Evolutionary conservation across 192 early-diverging fungal species (phyloP), one percentile per base, ranked within the genome.

Genomic region (Coemansia sp.): DNA sequence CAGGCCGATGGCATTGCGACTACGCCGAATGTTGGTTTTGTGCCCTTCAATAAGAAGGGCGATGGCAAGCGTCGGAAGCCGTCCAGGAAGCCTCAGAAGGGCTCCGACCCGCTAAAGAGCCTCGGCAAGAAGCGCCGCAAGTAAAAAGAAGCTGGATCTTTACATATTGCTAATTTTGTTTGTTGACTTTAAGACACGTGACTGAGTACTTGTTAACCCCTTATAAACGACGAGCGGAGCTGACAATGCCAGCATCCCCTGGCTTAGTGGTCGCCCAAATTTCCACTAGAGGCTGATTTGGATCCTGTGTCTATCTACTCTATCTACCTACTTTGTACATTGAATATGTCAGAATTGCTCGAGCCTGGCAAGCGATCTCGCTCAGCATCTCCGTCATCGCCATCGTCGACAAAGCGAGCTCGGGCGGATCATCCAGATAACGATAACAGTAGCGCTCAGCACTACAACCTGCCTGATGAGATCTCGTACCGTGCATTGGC

Each of bases 1-100:
- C 69, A 71, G 58, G 69, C 79, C 28, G 71, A 73, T 31, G 79
- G 79, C 39, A 53, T 77, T 39, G 75, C 71, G 0, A 71, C 64
- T 5, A 61, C 75, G 0, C 69, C 68, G 9, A 57, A 82, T 37
- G 74, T 82, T 3, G 83, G 75, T 8, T 78, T 78, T 73, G 76
- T 84, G 37, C 76, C 83, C 23, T 83, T 80, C 58, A 76, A 82
- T 56, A 79, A 79, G 62, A 72, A 64, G 65, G 35, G 16, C 39
- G 37, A 18, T 16, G 26, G 34, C 34, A 82, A 77, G 71, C 63
- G 75, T 14, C 48, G 63, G 45, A 72, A 66, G 71, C 55, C 56
- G 10, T 28, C 21, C 40, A 59, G 63, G 26, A 60, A 46, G 51
- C 11, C 40, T 5, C 50, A 63, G 24, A 70, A 73, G 70, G 67